Evolutionary conservation across 1,139 yeast genomes (phyloP).

Genomic region (Lodderomyces jiufengensis): DNA sequence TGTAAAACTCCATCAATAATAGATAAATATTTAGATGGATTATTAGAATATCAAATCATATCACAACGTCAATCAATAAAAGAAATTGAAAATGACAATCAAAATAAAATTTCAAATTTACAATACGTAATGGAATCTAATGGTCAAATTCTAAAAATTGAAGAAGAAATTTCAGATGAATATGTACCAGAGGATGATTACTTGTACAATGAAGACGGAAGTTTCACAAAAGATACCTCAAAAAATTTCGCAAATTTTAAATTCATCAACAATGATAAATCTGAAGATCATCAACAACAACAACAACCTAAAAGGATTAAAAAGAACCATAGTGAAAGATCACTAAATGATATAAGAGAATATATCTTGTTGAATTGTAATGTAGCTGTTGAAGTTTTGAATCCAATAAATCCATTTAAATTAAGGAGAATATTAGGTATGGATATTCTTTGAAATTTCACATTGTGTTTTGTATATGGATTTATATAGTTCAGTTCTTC

Average conservation of each 20-base stretch:
- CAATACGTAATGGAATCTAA: conserved; percentile 8
- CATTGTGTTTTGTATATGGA: too few relatives aligned
- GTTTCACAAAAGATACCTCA: too few relatives aligned
- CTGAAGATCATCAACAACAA: conserved; percentile 5
- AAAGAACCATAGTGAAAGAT: background rate
- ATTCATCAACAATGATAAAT: conserved; percentile 3
- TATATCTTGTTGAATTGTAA: conserved; percentile 12
- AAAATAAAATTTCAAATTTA: background rate
- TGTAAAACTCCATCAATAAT: conserved; percentile 21
- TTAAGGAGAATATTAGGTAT: conserved; percentile 16
- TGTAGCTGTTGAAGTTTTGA: conserved; percentile 10
- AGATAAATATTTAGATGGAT: conserved; percentile 8
- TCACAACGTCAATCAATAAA: background rate
- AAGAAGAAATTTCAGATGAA: conserved; percentile 4
- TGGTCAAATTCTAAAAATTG: conserved; percentile 4
- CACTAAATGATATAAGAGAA: background rate
- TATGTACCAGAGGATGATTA: conserved; percentile 1
- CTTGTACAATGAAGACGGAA: too few relatives aligned
- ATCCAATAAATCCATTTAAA: background rate
- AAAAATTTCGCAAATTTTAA: conserved; percentile 12
- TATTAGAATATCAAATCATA: conserved; percentile 1
- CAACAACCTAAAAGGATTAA: background rate
- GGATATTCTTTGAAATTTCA: too few relatives aligned
- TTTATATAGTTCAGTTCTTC: conserved; percentile 1
- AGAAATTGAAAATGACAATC: conserved; percentile 1